Percentiles rank a stretch among this genome's conserved stretches.
phyloP scores from a whole-genome alignment of 2,329 filamentous ascomycete species.

The Ilyonectria mors-panacis region DNA sequence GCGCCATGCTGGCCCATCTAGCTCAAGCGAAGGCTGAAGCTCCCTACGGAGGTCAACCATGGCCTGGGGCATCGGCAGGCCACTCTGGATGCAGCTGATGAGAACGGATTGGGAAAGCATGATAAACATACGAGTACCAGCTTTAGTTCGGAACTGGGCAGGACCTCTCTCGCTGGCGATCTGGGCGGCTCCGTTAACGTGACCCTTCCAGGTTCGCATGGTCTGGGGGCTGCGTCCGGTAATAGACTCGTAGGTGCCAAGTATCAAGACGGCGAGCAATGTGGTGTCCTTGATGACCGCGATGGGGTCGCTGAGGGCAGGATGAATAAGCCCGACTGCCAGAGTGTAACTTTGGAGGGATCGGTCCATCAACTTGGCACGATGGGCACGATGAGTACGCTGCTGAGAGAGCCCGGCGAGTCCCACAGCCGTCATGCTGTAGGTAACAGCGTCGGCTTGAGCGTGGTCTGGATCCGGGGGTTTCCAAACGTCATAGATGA shows the following conservation, averaged over 20 bases:
- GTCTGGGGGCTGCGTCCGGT: constrained; percentile 63
- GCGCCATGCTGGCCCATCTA: constrained; percentile 58
- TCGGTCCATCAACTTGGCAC: constrained; percentile 54
- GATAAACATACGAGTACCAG: constrained; percentile 67
- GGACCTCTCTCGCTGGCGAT: constrained; percentile 65
- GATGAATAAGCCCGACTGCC: constrained; percentile 66
- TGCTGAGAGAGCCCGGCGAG: constrained; percentile 65
- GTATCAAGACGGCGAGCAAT: constrained; percentile 67
- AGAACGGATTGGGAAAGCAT: constrained; percentile 67
- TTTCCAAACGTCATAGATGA: constrained; percentile 68
- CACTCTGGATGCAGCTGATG: constrained; percentile 66
- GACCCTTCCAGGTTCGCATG: constrained; percentile 66
- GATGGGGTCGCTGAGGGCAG: constrained; percentile 61
- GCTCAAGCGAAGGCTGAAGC: constrained; percentile 55
- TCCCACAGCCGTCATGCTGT: constrained; percentile 69
- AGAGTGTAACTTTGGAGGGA: constrained; percentile 67
- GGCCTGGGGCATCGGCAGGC: constrained; percentile 63
- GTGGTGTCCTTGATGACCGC: constrained; percentile 65
- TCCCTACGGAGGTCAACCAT: constrained; percentile 63
- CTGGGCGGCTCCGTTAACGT: constrained; percentile 67
- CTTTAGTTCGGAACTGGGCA: constrained; percentile 61
- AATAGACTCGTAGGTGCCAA: constrained; percentile 69
- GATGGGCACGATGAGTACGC: neutral
- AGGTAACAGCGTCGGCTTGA: constrained; percentile 62
- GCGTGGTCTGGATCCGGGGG: constrained; percentile 54